Conservation (phyloP, 2,329 filamentous ascomycete genomes). For the Exophiala calicioides region DNA sequence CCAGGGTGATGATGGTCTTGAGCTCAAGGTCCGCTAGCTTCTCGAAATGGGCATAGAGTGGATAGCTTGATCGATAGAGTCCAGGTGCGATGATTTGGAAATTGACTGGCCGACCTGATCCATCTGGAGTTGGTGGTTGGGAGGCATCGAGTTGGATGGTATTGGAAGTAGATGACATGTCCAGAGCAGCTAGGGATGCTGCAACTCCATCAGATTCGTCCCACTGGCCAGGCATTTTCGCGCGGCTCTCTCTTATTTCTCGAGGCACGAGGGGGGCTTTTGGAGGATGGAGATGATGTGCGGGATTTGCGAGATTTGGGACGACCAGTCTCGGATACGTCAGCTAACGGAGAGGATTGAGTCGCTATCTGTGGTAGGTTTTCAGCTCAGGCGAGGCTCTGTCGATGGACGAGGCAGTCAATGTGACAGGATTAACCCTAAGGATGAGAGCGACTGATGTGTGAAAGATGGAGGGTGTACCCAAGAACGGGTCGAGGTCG, state of each 20-base stretch:
- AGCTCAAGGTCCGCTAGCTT: constrained; percentile 69
- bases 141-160: constrained; percentile 30
- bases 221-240: constrained; percentile 10
- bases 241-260: background rate
- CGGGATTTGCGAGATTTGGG: too few relatives aligned
- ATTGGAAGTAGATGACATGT: constrained; percentile 14
- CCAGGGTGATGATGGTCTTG: constrained; percentile 69
- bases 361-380: too few relatives aligned
- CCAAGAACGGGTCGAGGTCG: background rate
- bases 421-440: too few relatives aligned
- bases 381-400: too few relatives aligned
- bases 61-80: constrained; percentile 82
- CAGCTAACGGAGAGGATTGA: too few relatives aligned
- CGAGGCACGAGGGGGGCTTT: too few relatives aligned
- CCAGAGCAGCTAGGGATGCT: constrained; percentile 15
- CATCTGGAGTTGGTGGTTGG: constrained; percentile 37
- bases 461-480: background rate
- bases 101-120: constrained; percentile 60
- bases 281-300: too few relatives aligned
- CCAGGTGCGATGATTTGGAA: constrained; percentile 74
- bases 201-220: constrained; percentile 11
- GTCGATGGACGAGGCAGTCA: too few relatives aligned
- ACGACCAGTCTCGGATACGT: too few relatives aligned
- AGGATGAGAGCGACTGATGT: too few relatives aligned
- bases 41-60: constrained; percentile 66